Conservation (phyloP, 768 basidiomycete genomes). For the Tephrocybe sp. region DNA sequence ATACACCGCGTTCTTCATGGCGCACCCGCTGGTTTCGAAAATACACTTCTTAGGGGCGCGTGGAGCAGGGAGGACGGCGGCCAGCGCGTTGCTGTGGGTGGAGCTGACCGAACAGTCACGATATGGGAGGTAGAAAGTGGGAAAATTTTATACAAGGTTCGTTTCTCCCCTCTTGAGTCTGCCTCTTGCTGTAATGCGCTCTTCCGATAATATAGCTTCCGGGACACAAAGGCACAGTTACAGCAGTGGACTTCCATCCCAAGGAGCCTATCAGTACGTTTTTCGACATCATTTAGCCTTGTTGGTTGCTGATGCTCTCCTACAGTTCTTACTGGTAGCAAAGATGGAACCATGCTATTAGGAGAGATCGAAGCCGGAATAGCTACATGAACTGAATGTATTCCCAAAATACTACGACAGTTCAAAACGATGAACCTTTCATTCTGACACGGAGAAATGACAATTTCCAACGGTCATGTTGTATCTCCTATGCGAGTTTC, state of each 20-base stretch:
- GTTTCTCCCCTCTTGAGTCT: constrained; percentile 2
- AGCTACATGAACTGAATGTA: constrained; percentile 27
- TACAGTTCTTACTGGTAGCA: constrained; percentile 86
- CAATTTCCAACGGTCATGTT: no score
- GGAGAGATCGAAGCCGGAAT: constrained; percentile 82
- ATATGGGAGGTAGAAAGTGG: constrained; percentile 86
- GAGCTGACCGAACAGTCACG: constrained; percentile 83
- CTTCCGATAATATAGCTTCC: constrained; percentile 55
- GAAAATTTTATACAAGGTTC: constrained; percentile 76
- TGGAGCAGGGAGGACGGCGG: constrained; percentile 91
- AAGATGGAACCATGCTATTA: constrained; percentile 88
- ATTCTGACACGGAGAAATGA: no score
- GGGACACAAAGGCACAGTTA: constrained; percentile 96
- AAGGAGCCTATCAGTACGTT: constrained; percentile 90
- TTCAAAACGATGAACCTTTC: no score
- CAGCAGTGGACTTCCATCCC: constrained; percentile 94
- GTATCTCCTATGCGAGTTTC: no score
- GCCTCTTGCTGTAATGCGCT: no score
- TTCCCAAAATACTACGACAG: not conserved
- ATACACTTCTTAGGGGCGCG: constrained; percentile 73
- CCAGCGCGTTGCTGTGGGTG: constrained; percentile 80
- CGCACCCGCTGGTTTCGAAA: constrained; percentile 93
- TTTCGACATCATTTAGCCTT: not conserved
- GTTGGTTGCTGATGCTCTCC: not conserved
- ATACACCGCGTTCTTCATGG: constrained; percentile 79